These are phyloP conservation scores for Pichia sp. DNA, from an alignment of 1,139 yeast species.

Conservation along the genomic window DNA sequence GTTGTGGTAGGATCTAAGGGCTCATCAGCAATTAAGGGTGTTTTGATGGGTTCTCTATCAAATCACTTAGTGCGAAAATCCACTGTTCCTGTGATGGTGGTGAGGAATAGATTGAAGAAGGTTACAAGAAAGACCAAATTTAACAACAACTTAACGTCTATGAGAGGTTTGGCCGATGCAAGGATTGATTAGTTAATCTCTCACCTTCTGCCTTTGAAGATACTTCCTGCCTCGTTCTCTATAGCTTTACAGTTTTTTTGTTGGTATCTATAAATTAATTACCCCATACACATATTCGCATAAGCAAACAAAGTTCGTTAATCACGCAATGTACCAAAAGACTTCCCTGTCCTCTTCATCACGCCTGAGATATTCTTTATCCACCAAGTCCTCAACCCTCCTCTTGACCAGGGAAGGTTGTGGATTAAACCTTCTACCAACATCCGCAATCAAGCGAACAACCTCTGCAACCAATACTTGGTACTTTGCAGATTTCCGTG, in stretches of 20 bases:
- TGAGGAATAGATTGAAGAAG: conserved; percentile 74
- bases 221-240: too few relatives aligned
- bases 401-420: conserved; percentile 58
- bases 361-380: conserved; percentile 75
- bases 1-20: conserved; percentile 83
- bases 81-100: conserved; percentile 87
- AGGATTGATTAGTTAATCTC: conserved; percentile 23
- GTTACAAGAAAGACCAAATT: conserved; percentile 49
- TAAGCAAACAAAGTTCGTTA: too few relatives aligned
- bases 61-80: conserved; percentile 72
- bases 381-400: conserved; percentile 74
- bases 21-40: conserved; percentile 68
- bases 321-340: conserved; percentile 67
- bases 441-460: conserved; percentile 38
- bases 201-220: too few relatives aligned
- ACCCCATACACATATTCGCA: too few relatives aligned
- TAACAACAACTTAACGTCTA: conserved; percentile 25
- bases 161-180: conserved; percentile 30
- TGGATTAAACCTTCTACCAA: conserved; percentile 57
- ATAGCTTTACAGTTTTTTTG: too few relatives aligned
- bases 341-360: conserved; percentile 53
- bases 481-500: conserved; percentile 55
- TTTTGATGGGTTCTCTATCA: conserved; percentile 65
- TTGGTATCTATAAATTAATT: too few relatives aligned
- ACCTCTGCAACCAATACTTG: conserved; percentile 62